These are phyloP conservation scores for Fusarium phyllophilum DNA, from an alignment of 2,329 filamentous ascomycete species.

Conservation along the genomic window DNA sequence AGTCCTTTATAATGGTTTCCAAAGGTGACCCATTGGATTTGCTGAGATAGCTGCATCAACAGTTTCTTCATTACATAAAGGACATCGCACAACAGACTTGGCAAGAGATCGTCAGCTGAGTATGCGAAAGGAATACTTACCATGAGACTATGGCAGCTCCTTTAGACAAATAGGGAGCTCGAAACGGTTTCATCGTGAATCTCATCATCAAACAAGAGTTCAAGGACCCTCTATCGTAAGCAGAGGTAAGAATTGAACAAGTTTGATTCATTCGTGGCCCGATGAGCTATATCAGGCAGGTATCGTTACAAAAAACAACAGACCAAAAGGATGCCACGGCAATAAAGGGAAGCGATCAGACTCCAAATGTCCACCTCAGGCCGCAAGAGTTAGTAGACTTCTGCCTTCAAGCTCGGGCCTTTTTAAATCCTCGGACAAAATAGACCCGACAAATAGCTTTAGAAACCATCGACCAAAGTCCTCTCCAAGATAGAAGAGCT, in stretches of 20 bases:
- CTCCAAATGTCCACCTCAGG: neutral
- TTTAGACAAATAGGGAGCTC: neutral
- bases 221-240: neutral
- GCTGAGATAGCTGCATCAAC: neutral
- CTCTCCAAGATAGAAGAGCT: neutral
- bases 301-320: slow-evolving; percentile 16
- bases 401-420: neutral
- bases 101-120: neutral
- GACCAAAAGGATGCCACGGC: neutral
- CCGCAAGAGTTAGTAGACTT: neutral
- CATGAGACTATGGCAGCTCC: neutral
- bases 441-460: neutral
- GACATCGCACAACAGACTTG: neutral
- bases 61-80: neutral
- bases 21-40: neutral
- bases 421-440: neutral
- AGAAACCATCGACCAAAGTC: neutral
- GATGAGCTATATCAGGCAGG: neutral
- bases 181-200: neutral
- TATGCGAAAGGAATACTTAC: neutral
- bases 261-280: neutral
- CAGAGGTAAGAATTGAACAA: neutral
- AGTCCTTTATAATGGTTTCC: neutral
- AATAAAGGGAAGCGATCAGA: neutral
- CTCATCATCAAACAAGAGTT: neutral